Evolutionary conservation across 225 moss, liverwort and hornwort species (phyloP).

Genomic region (Sphagnum contortum): DNA sequence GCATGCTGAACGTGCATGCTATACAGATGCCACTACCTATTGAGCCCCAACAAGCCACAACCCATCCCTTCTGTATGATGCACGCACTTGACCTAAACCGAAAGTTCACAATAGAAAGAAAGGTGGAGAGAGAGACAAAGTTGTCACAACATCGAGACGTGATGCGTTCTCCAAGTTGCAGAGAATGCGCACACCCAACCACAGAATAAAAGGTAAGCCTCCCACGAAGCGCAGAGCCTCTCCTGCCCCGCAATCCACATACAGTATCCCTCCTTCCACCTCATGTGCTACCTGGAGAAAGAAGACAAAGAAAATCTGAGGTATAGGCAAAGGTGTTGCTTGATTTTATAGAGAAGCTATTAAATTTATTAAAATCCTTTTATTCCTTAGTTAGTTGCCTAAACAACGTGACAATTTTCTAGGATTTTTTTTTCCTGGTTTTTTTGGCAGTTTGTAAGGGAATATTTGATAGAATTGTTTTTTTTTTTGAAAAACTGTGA

Average conservation of each 20-base stretch:
- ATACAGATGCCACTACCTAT: conserved; percentile 56
- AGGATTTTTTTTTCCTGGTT: no score
- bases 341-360: no score
- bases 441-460: no score
- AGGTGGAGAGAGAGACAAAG: conserved; percentile 9
- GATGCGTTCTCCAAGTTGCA: conserved; percentile 93
- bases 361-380: no score
- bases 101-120: conserved; percentile 3
- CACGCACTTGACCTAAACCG: not conserved
- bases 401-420: no score
- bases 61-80: not conserved
- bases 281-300: conserved; percentile 69
- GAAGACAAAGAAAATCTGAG: not conserved
- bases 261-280: conserved; percentile 67
- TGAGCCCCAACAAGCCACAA: conserved; percentile 19
- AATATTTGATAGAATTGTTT: no score
- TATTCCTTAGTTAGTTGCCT: no score
- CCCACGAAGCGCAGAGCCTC: conserved; percentile 82
- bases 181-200: conserved; percentile 68
- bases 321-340: not conserved
- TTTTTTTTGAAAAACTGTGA: no score
- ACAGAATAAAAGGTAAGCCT: conserved; percentile 66
- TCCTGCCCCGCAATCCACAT: conserved; percentile 86
- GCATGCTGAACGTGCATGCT: conserved; percentile 86
- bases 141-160: conserved; percentile 72